Evolutionary conservation across 495 filamentous ascomycete genomes (phyloP).

Genomic region (Parathielavia hyrcaniae): DNA sequence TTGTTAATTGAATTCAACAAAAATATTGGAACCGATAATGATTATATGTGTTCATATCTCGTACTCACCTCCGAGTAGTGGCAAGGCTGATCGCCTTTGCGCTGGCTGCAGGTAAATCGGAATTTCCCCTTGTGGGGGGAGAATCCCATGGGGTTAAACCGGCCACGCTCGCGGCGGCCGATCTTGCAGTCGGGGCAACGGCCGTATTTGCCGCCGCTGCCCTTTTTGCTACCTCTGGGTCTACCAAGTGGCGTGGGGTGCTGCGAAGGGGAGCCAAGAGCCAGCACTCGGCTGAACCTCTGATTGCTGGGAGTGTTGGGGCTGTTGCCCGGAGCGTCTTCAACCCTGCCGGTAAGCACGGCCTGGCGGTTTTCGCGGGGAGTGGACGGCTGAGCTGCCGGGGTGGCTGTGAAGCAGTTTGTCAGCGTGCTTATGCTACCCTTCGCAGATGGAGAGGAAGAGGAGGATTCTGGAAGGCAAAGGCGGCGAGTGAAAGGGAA

Average conservation of each 20-base stretch:
- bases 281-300: too few relatives aligned
- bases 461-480: too few relatives aligned
- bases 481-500: too few relatives aligned
- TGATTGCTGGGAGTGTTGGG: not conserved
- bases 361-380: not conserved
- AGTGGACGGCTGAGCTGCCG: not conserved
- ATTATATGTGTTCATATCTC: too few relatives aligned
- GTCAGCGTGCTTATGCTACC: not conserved
- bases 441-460: not conserved
- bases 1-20: too few relatives aligned
- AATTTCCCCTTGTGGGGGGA: conserved; percentile 8
- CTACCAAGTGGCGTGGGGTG: not conserved
- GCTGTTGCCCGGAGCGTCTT: not conserved
- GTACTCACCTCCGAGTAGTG: not conserved
- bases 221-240: not conserved
- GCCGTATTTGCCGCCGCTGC: conserved; percentile 17
- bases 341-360: not conserved
- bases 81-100: not conserved
- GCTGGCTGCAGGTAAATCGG: conserved; percentile 19
- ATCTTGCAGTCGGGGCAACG: conserved; percentile 18
- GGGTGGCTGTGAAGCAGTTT: not conserved
- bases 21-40: too few relatives aligned
- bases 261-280: not conserved
- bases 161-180: conserved; percentile 15
- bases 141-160: conserved; percentile 4